These are phyloP conservation scores for Backusella luteola DNA, from an alignment of 192 early-diverging fungal genomes.

Conservation along the genomic window DNA sequence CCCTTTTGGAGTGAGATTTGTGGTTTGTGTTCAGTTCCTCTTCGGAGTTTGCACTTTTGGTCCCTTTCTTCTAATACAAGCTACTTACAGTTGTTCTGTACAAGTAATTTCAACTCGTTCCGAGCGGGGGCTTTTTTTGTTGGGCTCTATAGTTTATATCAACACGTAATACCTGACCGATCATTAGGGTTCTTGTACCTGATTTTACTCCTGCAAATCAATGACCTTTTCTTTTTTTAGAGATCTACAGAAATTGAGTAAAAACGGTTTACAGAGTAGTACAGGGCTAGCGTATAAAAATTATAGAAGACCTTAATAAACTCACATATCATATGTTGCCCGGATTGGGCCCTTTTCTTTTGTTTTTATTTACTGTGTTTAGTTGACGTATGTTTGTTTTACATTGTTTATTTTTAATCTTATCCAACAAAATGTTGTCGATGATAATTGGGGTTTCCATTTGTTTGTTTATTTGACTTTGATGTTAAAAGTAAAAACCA, in stretches of 20 bases:
- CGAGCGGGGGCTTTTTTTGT: too few relatives aligned
- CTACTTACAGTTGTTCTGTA: neutral
- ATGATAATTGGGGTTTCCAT: neutral
- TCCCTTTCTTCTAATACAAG: neutral
- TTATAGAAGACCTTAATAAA: neutral
- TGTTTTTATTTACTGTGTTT: neutral
- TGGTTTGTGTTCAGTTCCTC: neutral
- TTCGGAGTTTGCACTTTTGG: neutral
- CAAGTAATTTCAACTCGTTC: neutral
- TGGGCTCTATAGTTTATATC: neutral
- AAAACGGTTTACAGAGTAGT: neutral
- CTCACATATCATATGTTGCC: neutral
- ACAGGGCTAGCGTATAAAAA: neutral
- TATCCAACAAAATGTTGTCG: neutral
- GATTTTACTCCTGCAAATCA: neutral
- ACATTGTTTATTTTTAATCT: neutral
- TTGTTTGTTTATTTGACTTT: conserved; percentile 1
- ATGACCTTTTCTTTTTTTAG: neutral
- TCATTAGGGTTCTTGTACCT: neutral
- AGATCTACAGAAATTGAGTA: neutral
- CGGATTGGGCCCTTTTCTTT: neutral
- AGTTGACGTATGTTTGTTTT: neutral
- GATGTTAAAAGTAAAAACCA: neutral
- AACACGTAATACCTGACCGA: neutral
- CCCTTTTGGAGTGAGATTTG: neutral